These are phyloP conservation scores for Ricinus communis DNA, from an alignment of 345 rosid species.

Conservation along the genomic window DNA sequence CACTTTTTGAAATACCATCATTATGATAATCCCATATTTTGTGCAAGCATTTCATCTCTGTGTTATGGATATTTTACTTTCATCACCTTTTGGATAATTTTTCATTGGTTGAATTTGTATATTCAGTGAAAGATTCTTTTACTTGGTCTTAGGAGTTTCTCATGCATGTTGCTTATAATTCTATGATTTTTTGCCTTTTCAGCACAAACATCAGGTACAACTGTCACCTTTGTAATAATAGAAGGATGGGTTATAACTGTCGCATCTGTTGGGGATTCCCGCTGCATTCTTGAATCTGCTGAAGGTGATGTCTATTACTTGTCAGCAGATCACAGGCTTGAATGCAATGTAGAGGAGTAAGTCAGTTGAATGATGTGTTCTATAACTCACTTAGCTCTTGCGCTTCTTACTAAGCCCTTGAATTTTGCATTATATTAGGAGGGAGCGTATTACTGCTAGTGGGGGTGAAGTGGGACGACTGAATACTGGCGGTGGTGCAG, in stretches of 20 bases:
- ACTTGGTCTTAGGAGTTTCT: neutral
- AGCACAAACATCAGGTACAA: slow-evolving; percentile 91
- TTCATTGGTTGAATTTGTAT: neutral
- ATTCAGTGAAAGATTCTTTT: neutral
- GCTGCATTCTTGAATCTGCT: slow-evolving; percentile 92
- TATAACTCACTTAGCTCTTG: slow-evolving; percentile 7
- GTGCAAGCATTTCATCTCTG: neutral
- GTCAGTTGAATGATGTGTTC: slow-evolving; percentile 26
- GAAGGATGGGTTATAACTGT: slow-evolving; percentile 94
- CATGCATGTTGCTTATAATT: neutral
- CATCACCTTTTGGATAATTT: neutral
- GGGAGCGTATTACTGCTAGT: slow-evolving; percentile 86
- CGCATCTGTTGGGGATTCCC: slow-evolving; percentile 99
- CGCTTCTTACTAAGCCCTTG: slow-evolving; percentile 22
- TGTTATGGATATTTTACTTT: neutral
- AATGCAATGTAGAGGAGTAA: slow-evolving; percentile 91
- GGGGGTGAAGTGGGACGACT: slow-evolving; percentile 99
- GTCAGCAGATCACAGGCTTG: slow-evolving; percentile 98
- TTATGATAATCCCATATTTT: neutral
- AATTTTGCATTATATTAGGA: slow-evolving; percentile 46
- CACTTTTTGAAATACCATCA: neutral
- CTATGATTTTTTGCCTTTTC: slow-evolving; percentile 22
- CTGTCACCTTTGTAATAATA: slow-evolving; percentile 86
- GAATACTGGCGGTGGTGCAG: slow-evolving; percentile 96
- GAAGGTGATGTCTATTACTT: slow-evolving; percentile 86